A percentile compares a stretch with the other conserved stretches of the same genome.
phyloP scores from a whole-genome alignment of 352 stramenopile genomes.

The Globisporangium nunn region DNA sequence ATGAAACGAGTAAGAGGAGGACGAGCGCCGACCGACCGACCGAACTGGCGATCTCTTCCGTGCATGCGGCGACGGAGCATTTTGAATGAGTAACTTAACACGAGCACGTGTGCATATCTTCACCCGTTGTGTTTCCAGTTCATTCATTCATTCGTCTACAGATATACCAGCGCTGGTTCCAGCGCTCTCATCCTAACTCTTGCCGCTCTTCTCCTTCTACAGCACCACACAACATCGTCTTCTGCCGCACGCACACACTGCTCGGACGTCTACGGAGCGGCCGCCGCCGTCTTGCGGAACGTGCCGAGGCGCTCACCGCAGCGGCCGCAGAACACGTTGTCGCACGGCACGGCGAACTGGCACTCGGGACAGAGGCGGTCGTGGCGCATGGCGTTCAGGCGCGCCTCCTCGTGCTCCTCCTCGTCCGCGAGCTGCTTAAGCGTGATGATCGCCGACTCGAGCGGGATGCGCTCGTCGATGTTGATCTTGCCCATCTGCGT shows the following conservation, averaged over 20 bases:
- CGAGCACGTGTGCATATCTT: no score
- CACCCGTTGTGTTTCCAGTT: no score
- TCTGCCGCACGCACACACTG: neutral
- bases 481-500: conserved; percentile 6
- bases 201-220: no score
- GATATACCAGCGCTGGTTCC: no score
- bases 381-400: conserved; percentile 10
- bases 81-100: neutral
- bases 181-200: no score
- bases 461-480: conserved; percentile 4
- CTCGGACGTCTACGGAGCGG: neutral
- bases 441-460: conserved; percentile 5
- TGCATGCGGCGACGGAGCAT: neutral
- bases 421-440: conserved; percentile 10
- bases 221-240: neutral
- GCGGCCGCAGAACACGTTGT: conserved; percentile 12
- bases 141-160: no score
- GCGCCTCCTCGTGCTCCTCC: conserved; percentile 10
- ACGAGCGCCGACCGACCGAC: neutral
- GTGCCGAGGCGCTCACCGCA: conserved; percentile 13
- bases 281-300: conserved; percentile 2
- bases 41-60: neutral
- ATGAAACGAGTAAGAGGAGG: neutral
- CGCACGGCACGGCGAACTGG: conserved; percentile 12
- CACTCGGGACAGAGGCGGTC: conserved; percentile 12